Evolutionary conservation across 148 eudicot species (phyloP).

Genomic region (Silene uniflora): DNA sequence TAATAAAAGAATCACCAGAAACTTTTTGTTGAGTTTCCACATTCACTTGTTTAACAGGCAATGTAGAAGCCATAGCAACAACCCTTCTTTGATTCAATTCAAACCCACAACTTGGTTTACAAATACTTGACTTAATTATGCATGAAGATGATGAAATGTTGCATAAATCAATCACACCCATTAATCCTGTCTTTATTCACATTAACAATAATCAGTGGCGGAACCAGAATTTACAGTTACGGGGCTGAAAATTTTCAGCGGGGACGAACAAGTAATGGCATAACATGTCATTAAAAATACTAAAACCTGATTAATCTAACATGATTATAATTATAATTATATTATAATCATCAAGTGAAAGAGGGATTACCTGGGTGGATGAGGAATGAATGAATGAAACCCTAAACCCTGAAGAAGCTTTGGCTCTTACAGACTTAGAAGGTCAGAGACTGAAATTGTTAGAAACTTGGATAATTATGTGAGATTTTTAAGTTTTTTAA

Average conservation of each 20-base stretch:
- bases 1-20: conserved; percentile 70
- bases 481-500: neutral
- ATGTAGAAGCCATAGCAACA: conserved; percentile 56
- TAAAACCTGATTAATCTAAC: neutral
- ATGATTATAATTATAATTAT: neutral
- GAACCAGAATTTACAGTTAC: too few species aligned
- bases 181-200: conserved; percentile 27
- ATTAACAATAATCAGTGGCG: too few species aligned
- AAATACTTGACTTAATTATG: conserved; percentile 33
- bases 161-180: conserved; percentile 61
- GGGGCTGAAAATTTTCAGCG: too few species aligned
- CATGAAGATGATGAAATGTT: conserved; percentile 44
- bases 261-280: too few species aligned
- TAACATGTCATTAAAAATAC: neutral
- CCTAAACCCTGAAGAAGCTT: conserved; percentile 20
- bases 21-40: conserved; percentile 28
- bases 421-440: too few species aligned
- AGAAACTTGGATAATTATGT: too few species aligned
- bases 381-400: conserved; percentile 8
- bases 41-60: conserved; percentile 36
- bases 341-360: neutral
- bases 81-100: conserved; percentile 36
- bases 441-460: too few species aligned
- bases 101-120: conserved; percentile 26
- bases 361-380: neutral